Evolutionary conservation across 2,329 filamentous ascomycete species (phyloP), one percentile per base, ranked within the genome.

Genomic region (Scolecobasidium constrictum): DNA sequence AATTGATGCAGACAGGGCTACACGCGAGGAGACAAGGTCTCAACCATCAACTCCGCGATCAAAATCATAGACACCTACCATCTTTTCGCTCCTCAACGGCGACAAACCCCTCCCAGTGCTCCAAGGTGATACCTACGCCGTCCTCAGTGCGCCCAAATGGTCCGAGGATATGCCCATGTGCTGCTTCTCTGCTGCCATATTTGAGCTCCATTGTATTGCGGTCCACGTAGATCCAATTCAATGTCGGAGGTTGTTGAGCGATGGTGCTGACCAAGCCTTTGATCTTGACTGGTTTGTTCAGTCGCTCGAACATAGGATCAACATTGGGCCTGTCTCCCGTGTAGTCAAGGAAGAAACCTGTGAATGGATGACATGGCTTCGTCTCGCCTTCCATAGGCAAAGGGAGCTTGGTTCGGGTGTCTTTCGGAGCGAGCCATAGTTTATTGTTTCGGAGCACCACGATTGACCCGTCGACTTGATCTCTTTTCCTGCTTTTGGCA

Each of bases 101-200:
- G 2, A 75, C 64, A 47, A 78, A 78, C 5, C 68, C 69, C 50
- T 77, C 71, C 59, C 66, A 72, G 2, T 66, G 70, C 41, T 78
- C 72, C 6, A 78, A 65, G 5, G 61, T 72, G 16, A 78, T 51
- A 21, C 62, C 62, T 9, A 65, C 62, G 48, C 81, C 76, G 42
- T 82, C 75, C 35, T 77, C 71, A 0, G 73, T 84, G 79, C 85
- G 93, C 53, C 86, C 81, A 81, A 83, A 94, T 5, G 82, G 81
- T n/a, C 86, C 86, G 40, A 90, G 75, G 47, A 81, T 66, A 59
- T 94, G 83, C 17, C 68, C 73, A 28, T 81, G 68, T 21, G 82
- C 86, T 46, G 84, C 79, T 40, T 78, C 78, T 22, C 83, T 77
- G 18, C 79, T 79, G 7, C 76, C 77, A 54, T 81, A 79, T 49